A percentile compares a stretch with the other conserved stretches of the same genome.
Conservation (phyloP, 352 stramenopile species). For the Pythium vanterpoolii region DNA sequence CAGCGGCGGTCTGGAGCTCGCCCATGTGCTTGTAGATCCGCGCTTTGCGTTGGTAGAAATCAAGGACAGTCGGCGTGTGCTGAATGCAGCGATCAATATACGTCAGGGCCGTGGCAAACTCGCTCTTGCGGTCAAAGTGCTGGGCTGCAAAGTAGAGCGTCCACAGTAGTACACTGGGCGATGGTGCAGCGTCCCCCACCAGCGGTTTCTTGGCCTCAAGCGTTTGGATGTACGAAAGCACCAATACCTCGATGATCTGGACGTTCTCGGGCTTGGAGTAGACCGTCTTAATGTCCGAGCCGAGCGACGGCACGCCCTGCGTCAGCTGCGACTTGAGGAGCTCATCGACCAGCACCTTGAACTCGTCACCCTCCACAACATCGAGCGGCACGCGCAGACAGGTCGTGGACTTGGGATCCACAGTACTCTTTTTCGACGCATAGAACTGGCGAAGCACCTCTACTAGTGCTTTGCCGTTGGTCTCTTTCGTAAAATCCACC, state of each 20-base stretch:
- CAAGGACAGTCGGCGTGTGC: conserved; percentile 88
- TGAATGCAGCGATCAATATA: conserved; percentile 93
- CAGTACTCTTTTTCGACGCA: conserved; percentile 34
- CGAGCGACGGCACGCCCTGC: conserved; percentile 93
- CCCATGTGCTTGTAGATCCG: conserved; percentile 93
- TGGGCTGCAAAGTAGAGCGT: conserved; percentile 90
- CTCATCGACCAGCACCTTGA: conserved; percentile 64
- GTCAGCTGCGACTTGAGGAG: conserved; percentile 72
- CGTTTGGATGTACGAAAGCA: conserved; percentile 78
- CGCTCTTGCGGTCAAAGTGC: conserved; percentile 89
- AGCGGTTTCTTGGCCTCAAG: conserved; percentile 66
- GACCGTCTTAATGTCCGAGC: conserved; percentile 91
- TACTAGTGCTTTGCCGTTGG: conserved; percentile 38
- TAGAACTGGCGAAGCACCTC: conserved; percentile 58
- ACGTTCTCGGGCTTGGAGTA: conserved; percentile 67
- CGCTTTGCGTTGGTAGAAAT: conserved; percentile 94
- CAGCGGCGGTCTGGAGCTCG: conserved; percentile 87
- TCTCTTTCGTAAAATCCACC: conserved; percentile 49
- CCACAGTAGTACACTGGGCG: conserved; percentile 76
- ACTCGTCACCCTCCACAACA: conserved; percentile 73
- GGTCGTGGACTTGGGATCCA: conserved; percentile 71
- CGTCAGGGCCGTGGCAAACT: conserved; percentile 85
- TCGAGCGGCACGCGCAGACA: conserved; percentile 91
- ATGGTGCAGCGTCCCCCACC: conserved; percentile 33
- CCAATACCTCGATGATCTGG: conserved; percentile 64